Evolutionary conservation across 2,329 filamentous ascomycete genomes (phyloP).

Genomic region (Aspergillus latus): DNA sequence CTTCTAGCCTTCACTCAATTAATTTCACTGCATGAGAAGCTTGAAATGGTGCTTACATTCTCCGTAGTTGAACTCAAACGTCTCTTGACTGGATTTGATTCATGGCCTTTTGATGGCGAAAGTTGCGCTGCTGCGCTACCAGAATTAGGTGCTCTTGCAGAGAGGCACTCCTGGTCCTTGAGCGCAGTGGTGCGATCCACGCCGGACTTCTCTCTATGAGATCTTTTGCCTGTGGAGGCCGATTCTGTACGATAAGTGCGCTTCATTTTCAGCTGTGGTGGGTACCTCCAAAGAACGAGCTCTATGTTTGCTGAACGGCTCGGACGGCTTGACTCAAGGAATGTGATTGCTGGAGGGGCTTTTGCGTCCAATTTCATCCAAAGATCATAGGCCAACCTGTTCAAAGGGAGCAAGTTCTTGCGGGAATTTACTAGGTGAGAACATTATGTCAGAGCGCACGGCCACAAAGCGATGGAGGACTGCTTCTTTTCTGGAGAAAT

Average conservation of each 20-base stretch:
- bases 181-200: neutral
- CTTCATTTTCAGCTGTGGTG: neutral
- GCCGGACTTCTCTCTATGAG: too few species aligned
- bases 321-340: neutral
- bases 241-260: too few species aligned
- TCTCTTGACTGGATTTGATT: neutral
- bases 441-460: slow-evolving; percentile 1
- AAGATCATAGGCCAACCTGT: neutral
- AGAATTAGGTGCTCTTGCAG: neutral
- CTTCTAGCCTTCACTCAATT: neutral
- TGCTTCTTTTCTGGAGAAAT: neutral
- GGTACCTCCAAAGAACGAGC: neutral
- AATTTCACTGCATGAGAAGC: neutral
- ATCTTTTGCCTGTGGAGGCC: neutral
- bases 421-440: neutral
- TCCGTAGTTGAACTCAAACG: neutral
- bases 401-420: neutral
- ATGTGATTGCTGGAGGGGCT: neutral
- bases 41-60: neutral
- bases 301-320: neutral
- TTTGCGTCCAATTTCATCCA: neutral
- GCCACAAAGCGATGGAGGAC: too few species aligned
- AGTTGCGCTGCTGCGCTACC: neutral
- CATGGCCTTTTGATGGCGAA: neutral
- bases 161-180: neutral